Evolutionary conservation across 257 asterid species (phyloP).

Genomic region (Solanum sitiens): DNA sequence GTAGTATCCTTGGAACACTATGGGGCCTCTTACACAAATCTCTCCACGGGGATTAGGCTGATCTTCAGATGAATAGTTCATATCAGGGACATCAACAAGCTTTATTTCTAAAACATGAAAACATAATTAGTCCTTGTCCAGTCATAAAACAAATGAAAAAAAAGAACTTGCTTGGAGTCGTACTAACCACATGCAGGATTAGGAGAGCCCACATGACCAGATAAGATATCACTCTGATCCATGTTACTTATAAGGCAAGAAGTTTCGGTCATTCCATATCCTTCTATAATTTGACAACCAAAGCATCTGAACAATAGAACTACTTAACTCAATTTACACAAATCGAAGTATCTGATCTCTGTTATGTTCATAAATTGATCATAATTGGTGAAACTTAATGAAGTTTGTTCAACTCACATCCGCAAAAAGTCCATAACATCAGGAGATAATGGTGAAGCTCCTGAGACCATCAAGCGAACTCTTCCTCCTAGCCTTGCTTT

Average conservation of each 20-base stretch:
- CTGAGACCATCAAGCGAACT: constrained; percentile 78
- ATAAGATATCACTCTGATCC: constrained; percentile 53
- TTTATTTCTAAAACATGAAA: constrained; percentile 47
- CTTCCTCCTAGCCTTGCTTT: constrained; percentile 86
- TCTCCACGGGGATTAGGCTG: constrained; percentile 93
- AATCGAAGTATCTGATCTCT: neutral
- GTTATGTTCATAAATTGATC: neutral
- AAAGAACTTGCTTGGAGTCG: neutral
- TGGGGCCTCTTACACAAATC: constrained; percentile 94
- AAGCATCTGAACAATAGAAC: constrained; percentile 50
- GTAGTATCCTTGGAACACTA: constrained; percentile 70
- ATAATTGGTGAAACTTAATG: neutral
- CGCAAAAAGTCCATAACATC: constrained; percentile 83
- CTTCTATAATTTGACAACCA: constrained; percentile 78
- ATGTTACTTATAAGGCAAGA: constrained; percentile 76
- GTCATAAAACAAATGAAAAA: neutral
- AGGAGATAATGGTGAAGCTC: constrained; percentile 94
- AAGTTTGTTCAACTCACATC: constrained; percentile 48
- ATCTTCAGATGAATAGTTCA: constrained; percentile 89
- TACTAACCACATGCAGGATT: constrained; percentile 87
- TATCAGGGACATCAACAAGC: constrained; percentile 91
- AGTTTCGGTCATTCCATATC: constrained; percentile 94
- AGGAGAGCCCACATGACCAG: constrained; percentile 92
- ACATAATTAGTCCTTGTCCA: neutral
- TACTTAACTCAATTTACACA: neutral